These are phyloP conservation scores for Zarea fungicola DNA, from an alignment of 2,329 filamentous ascomycete species.

Conservation along the genomic window DNA sequence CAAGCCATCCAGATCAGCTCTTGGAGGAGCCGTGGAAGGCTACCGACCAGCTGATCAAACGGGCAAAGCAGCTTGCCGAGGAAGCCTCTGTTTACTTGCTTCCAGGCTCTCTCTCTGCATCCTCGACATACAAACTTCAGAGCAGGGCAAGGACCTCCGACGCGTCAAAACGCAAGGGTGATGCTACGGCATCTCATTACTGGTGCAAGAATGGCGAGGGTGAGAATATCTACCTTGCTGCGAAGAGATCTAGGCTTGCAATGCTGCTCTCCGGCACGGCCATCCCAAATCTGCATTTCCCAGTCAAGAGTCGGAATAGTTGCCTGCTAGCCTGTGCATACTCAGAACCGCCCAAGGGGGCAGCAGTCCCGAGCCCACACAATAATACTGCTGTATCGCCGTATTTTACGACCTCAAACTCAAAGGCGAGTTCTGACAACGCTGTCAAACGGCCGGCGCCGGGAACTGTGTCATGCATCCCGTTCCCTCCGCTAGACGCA, in stretches of 20 bases:
- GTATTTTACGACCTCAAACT: conserved; percentile 27
- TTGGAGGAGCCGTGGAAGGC: not conserved
- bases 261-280: not conserved
- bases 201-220: not conserved
- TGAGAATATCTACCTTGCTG: not conserved
- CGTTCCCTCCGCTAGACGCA: conserved; percentile 62
- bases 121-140: not conserved
- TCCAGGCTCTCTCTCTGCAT: not conserved
- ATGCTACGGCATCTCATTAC: conserved; percentile 4
- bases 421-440: too few relatives aligned
- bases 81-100: conserved; percentile 17
- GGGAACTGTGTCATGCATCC: conserved; percentile 48
- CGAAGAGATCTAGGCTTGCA: not conserved
- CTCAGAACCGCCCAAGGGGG: not conserved
- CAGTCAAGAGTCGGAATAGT: not conserved
- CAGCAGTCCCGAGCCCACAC: not conserved
- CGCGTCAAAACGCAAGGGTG: not conserved
- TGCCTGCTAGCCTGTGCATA: not conserved
- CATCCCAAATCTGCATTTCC: not conserved
- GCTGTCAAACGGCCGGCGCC: conserved; percentile 31
- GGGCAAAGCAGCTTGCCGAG: conserved; percentile 24
- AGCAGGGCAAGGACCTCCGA: not conserved
- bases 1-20: not conserved
- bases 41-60: conserved; percentile 22
- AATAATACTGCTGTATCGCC: conserved; percentile 22